Base-by-base conservation (phyloP, 2,329 filamentous ascomycete species). In the Ploettnerulaceae sp. region DNA sequence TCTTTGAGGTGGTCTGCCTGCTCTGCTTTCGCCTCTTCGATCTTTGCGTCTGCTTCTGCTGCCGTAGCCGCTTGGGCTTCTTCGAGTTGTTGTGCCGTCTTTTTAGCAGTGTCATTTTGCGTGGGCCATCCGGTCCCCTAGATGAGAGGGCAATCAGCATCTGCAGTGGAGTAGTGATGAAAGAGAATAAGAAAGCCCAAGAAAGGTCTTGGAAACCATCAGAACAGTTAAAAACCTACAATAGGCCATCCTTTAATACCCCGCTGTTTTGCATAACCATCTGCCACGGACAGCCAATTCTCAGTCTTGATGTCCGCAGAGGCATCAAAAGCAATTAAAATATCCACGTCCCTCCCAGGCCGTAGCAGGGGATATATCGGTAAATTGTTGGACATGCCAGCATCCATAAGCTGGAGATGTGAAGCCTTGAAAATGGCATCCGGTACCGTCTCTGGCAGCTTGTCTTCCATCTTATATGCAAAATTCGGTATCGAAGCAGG, bases 301-400 rank as follows among this genome's bases (percentile, higher is more conserved):
- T 96, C 90, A 5, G 86, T 87, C 63, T 85, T 88, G 49, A 95
- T 87, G 58, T 98, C 93, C 15, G 62, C 90, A 1, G 88, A 95
- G 3, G 89, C 89, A 64, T 98, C 93, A 64, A 98, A 98, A 3
- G 90, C 88, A 35, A 98, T 79, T 35, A 97, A 72, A 33, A 98
- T 76, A 58, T 98, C 93, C 5, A 98, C 84, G 47, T 95, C 78
- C 26, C 93, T 79, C 2, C 90, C 91, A 0, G 89, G 89, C 8
- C 93, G 82, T 14, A 98, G 80, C 3, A 97, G 76, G 0, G 93
- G 93, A 64, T 98, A 98, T 32, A 97, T 90, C 1, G 93, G 93
- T 7, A 98, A 73, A 61, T 98, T 98, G 64, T 98, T 97, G 55
- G 87, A 94, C 93, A 98, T 98, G 40, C 93, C 93, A 1, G 93